Evolutionary conservation across 345 rosid genomes (phyloP), one percentile per base, ranked within the genome.

Genomic region (Moricandia arvensis): DNA sequence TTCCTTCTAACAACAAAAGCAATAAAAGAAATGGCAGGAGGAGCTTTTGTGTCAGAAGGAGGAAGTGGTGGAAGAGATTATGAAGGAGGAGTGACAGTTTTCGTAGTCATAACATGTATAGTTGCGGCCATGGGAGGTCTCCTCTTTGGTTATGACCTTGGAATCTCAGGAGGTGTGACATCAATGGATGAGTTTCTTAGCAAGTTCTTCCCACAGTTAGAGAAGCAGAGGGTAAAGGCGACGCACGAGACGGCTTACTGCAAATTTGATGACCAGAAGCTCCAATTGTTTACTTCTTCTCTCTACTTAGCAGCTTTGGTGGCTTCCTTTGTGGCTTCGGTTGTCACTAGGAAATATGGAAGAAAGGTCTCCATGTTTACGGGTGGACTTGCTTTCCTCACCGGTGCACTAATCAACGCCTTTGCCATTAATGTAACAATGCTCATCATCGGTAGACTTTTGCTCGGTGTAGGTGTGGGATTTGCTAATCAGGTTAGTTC

Each of bases 341-440:
- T 47, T 49, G 72, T 85, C 9, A 85, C 91, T 4, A 69, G 24
- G 24, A 21, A 21, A 21, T 21, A 21, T 21, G 24, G 24, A 21
- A 1, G 24, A 21, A 21, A 21, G 24, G 24, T 21, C 2, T 21
- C 24, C 1, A 21, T 21, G 24, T 21, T 21, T 21, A 21, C 24
- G 24, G 24, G 24, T 21, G 24, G 24, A 21, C 24, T 21, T 21
- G 24, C 24, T 21, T 21, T 21, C 24, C 24, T 80, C 17, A 67
- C 65, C 2, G 91, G 91, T 30, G 86, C 87, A n/a, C 35, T 80
- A 63, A 12, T 84, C 51, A 86, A 86, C 34, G 89, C 79, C 0
- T 69, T 72, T 29, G 87, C 91, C 16, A 37, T 54, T 5, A 75
- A 77, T 62, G 73, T 84, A 16, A 33, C 57, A 0, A 88, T 86